These are phyloP conservation scores for Rutstroemia sp. DNA, from an alignment of 2,329 filamentous ascomycete genomes.

Conservation along the genomic window DNA sequence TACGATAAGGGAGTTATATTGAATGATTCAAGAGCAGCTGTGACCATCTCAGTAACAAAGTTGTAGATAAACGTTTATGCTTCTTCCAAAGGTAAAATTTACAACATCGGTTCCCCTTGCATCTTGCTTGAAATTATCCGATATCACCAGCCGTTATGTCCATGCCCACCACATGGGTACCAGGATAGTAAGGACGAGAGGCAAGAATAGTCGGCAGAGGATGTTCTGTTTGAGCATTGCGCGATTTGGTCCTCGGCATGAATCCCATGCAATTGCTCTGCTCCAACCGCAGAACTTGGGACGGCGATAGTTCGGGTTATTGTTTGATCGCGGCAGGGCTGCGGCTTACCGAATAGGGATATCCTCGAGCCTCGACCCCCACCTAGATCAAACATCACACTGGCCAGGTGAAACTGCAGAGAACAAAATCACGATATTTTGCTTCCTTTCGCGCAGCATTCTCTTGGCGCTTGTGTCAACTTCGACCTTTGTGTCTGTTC, in stretches of 20 bases:
- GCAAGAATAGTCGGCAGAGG: no score
- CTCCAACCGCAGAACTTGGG: no score
- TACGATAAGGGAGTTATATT: neutral
- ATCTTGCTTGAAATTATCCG: neutral
- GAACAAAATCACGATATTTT: neutral
- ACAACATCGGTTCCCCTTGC: neutral
- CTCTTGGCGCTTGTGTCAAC: neutral
- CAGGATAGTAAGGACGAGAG: no score
- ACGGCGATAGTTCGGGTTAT: no score
- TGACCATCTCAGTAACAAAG: neutral
- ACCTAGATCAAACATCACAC: no score
- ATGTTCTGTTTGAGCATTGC: no score
- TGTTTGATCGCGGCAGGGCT: no score
- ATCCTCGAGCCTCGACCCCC: no score
- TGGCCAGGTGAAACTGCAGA: neutral
- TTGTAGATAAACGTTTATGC: neutral
- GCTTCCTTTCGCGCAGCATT: neutral
- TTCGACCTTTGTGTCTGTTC: neutral
- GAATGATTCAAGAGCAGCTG: neutral
- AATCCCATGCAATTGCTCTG: no score
- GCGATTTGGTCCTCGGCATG: no score
- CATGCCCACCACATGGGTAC: no score
- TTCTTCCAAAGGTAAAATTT: neutral
- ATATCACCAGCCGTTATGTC: neutral
- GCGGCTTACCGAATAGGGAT: no score